Evolutionary conservation across 768 basidiomycete genomes (phyloP), one percentile per base, ranked within the genome.

Genomic region (Termitomyces sp.): DNA sequence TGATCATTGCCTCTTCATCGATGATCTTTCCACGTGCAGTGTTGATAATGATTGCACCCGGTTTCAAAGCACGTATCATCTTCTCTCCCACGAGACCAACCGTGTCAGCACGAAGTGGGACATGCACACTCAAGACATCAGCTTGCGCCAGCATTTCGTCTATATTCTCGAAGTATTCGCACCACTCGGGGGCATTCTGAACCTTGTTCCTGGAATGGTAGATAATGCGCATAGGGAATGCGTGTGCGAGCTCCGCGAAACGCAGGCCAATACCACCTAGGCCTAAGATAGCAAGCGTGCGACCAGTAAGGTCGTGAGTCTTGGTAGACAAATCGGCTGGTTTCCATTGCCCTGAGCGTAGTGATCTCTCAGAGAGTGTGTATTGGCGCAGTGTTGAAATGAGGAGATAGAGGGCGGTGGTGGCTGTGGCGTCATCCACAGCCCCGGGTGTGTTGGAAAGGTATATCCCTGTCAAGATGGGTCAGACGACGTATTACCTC

Each of bases 21-120:
- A 97, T 79, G 24, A 96, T 83, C 64, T 88, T 94, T 11, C 94
- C 94, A n/a, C 94, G 74, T 21, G 93, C 91, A 2, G 92, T 94
- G 69, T 94, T 94, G 58, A 94, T 80, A 63, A 95, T 79, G 51
- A 92, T 78, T 2, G 83, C 78, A 5, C 89, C 88, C 43, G 79
- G 82, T 73, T 89, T 94, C 75, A 96, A 74, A 61, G 77, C 74
- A 47, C 86, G 74, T 54, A 96, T 91, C 77, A 83, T 82, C 61
- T 78, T 81, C 68, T 90, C 87, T 11, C 83, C 84, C 1, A 94
- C 84, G 9, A 88, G 69, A 1, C 85, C 83, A 37, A 83, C 78
- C 10, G 92, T 98, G 22, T 91, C 83, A 15, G 74, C 65, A 49
- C 84, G 80, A 43, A 96, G 73, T 0, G 95, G 95, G 12, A 94